Evolutionary conservation across 2,329 filamentous ascomycete species (phyloP).

Genomic region (Ampelomyces quisqualis): DNA sequence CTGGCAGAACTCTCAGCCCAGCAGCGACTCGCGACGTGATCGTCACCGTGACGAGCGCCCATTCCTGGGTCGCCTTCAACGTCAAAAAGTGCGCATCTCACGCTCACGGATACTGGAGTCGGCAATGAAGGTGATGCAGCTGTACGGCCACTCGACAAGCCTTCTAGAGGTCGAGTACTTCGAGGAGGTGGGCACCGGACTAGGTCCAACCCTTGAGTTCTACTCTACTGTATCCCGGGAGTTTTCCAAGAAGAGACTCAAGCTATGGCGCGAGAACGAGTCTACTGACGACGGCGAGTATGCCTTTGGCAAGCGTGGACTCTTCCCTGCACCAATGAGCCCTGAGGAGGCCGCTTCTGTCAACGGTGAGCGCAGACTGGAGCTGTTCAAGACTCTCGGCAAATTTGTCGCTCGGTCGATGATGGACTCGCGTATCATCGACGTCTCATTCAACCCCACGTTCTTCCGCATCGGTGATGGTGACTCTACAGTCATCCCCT

Average conservation of each 20-base stretch:
- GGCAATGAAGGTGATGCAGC: constrained; percentile 96
- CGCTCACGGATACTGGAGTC: constrained; percentile 93
- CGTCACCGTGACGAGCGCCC: constrained; percentile 84
- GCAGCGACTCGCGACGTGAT: constrained; percentile 77
- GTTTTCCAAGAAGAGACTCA: constrained; percentile 95
- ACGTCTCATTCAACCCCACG: constrained; percentile 94
- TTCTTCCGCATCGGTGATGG: constrained; percentile 90
- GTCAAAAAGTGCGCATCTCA: constrained; percentile 97
- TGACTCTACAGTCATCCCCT: constrained; percentile 68
- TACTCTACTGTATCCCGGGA: constrained; percentile 97
- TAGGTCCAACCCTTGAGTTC: constrained; percentile 94
- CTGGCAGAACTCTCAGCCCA: constrained; percentile 89
- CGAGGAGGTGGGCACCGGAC: constrained; percentile 93
- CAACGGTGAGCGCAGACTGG: constrained; percentile 81
- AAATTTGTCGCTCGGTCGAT: constrained; percentile 98
- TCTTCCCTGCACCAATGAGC: constrained; percentile 91
- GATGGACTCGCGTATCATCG: constrained; percentile 97
- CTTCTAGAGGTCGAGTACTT: constrained; percentile 98
- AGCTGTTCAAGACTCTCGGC: constrained; percentile 88
- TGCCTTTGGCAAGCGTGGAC: constrained; percentile 77
- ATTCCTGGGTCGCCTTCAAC: constrained; percentile 85
- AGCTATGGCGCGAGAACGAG: constrained; percentile 93
- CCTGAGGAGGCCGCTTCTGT: constrained; percentile 71
- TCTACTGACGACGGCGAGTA: constrained; percentile 71
- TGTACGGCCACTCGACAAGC: constrained; percentile 95